phyloP scores from a whole-genome alignment of 345 rosid species.

The Sisymbrium irio region DNA sequence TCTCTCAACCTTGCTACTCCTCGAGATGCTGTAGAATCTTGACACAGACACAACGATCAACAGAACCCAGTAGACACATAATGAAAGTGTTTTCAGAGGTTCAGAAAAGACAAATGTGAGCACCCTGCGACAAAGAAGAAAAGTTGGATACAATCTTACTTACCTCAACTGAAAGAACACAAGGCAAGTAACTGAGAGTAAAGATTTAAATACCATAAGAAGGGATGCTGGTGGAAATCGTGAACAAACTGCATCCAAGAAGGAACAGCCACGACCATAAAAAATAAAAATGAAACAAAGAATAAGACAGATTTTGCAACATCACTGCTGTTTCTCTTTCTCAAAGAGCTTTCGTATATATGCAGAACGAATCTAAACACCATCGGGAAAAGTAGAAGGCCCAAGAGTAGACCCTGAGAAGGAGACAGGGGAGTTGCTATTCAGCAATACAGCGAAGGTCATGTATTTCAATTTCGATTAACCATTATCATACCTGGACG shows the following conservation, averaged over 20 bases:
- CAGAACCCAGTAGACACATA: conserved; percentile 75
- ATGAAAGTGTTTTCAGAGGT: conserved; percentile 69
- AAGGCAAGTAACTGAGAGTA: background rate
- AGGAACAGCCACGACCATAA: conserved; percentile 51
- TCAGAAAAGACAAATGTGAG: conserved; percentile 66
- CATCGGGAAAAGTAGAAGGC: conserved; percentile 71
- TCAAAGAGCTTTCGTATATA: conserved; percentile 30
- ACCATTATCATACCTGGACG: conserved; percentile 58
- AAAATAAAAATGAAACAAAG: conserved; percentile 49
- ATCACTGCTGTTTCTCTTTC: conserved; percentile 34
- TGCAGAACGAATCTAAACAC: conserved; percentile 51
- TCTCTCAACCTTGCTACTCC: conserved; percentile 85
- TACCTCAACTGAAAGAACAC: too few species aligned
- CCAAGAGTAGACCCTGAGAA: conserved; percentile 74
- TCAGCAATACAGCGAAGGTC: conserved; percentile 12
- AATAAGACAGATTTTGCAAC: conserved; percentile 51
- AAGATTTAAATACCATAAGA: conserved; percentile 57
- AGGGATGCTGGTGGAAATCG: conserved; percentile 73
- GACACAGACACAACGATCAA: conserved; percentile 67
- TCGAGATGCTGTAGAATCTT: conserved; percentile 77
- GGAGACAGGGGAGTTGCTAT: background rate
- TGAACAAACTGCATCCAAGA: conserved; percentile 86
- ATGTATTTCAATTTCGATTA: background rate
- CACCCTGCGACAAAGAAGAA: conserved; percentile 54
- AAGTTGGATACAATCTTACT: conserved; percentile 20